Evolutionary conservation across 805 yeast genomes (phyloP).

Genomic region (Schizosaccharomyces octosporus): DNA sequence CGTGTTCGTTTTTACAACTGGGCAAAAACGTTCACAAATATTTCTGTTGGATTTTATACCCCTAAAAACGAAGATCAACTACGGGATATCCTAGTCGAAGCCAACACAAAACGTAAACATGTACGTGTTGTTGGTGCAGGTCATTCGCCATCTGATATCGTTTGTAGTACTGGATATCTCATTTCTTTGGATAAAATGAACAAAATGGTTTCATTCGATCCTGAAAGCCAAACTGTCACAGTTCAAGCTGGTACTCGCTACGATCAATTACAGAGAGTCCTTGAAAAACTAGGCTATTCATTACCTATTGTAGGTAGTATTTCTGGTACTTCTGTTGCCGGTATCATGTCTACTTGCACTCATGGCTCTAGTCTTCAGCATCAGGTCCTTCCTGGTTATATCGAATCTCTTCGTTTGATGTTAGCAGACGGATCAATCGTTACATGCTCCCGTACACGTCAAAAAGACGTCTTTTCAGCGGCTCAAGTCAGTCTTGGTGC

Average conservation of each 20-base stretch:
- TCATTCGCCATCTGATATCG: constrained; percentile 80
- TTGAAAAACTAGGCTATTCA: constrained; percentile 44
- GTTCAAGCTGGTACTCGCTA: constrained; percentile 86
- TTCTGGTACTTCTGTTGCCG: constrained; percentile 79
- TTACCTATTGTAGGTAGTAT: constrained; percentile 84
- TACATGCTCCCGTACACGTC: constrained; percentile 38
- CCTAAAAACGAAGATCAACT: constrained; percentile 53
- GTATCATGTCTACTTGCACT: constrained; percentile 89
- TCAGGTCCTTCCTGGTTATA: constrained; percentile 70
- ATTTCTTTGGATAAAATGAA: constrained; percentile 60
- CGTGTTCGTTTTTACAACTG: constrained; percentile 31
- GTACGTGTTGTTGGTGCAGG: constrained; percentile 60
- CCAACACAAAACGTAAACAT: constrained; percentile 28
- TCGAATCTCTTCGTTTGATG: constrained; percentile 52
- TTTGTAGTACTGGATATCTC: constrained; percentile 73
- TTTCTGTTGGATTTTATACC: constrained; percentile 56
- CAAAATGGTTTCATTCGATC: constrained; percentile 24
- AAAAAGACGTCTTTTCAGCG: constrained; percentile 48
- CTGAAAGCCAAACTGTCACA: constrained; percentile 55
- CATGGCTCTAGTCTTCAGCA: constrained; percentile 90
- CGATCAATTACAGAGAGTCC: constrained; percentile 41
- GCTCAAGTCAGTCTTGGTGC: constrained; percentile 72
- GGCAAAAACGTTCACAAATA: constrained; percentile 62
- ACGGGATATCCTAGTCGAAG: constrained; percentile 34
- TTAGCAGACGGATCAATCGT: constrained; percentile 53